Evolutionary conservation across 78 protist genomes (phyloP), one percentile per base, ranked within the genome.

Genomic region (Thecamonas trahens): DNA sequence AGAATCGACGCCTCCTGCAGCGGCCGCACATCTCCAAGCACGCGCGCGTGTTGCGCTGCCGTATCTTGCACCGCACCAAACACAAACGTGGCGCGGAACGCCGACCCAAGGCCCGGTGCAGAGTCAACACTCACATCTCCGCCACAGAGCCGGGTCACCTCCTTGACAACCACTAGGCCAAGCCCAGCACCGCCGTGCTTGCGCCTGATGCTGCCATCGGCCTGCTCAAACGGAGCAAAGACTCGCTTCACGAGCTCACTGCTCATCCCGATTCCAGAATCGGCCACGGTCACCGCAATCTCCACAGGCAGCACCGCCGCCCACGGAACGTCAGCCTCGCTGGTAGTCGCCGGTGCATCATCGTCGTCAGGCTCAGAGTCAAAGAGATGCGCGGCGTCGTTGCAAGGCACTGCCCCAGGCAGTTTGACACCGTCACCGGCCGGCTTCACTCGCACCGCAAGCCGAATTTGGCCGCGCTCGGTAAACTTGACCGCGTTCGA

Each of bases 171-270:
- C 0, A 75, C 61, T 2, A 85, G 61, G 32, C 90, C 85, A 2
- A 85, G 67, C 31, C 90, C 90, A 14, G 90, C 70, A 28, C 90
- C 90, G 14, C 90, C 90, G 63, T 85, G 79, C 49, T 65, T 54
- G 35, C 90, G 28, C 34, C 85, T 85, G n/a, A 74, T 85, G 37
- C 82, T 67, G 11, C 79, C 90, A 60, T 85, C 90, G 1, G 90
- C 90, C 54, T 85, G 90, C 18, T 74, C 61, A 45, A 77, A 79
- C 38, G 82, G 73, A 63, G 68, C 84, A 50, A 79, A 79, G 28
- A 79, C 70, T n/a, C 68, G 38, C 26, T 59, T 70, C 17, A 85
- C 70, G 42, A 71, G 34, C 39, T 85, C 86, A 0, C 74, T 65
- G 68, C 72, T 65, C 84, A 20, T 61, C 69, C 31, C 78, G 84